Conservation (phyloP, 2,329 filamentous ascomycete species). For the Sporothrix curviconia region DNA sequence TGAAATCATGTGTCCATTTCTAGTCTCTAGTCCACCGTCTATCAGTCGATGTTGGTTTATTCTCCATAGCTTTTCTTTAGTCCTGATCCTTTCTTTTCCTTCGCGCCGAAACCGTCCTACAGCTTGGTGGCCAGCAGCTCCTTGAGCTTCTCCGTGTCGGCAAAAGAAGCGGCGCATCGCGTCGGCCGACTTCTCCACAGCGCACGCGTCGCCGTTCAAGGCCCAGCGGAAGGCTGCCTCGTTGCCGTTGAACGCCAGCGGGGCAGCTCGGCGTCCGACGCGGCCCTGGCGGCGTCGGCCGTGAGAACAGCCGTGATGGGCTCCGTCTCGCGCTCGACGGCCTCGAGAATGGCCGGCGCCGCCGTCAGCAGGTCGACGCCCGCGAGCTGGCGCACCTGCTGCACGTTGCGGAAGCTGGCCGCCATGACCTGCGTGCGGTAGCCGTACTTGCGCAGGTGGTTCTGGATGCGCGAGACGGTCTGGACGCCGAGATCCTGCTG, state of each 20-base stretch:
- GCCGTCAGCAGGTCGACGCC: constrained; percentile 68
- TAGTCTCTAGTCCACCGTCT: not conserved
- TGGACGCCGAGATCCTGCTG: constrained; percentile 70
- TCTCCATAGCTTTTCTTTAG: not conserved
- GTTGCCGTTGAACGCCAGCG: constrained; percentile 63
- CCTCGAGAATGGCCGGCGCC: constrained; percentile 43
- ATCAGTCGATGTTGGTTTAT: not conserved
- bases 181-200: constrained; percentile 71
- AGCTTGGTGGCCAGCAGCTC: constrained; percentile 44
- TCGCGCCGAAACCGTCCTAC: not conserved
- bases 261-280: constrained; percentile 52
- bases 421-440: constrained; percentile 80
- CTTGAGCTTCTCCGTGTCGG: constrained; percentile 68
- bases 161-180: constrained; percentile 75
- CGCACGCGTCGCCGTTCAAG: constrained; percentile 77
- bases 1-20: not conserved
- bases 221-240: constrained; percentile 69
- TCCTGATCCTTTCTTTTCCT: not conserved
- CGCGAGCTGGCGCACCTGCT: constrained; percentile 70
- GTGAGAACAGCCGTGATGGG: constrained; percentile 67
- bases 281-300: constrained; percentile 42
- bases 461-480: constrained; percentile 66
- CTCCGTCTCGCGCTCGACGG: constrained; percentile 61
- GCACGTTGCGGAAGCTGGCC: constrained; percentile 66
- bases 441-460: constrained; percentile 77